phyloP scores from a whole-genome alignment of 805 yeast species.

The Kuraishia piskuri region DNA sequence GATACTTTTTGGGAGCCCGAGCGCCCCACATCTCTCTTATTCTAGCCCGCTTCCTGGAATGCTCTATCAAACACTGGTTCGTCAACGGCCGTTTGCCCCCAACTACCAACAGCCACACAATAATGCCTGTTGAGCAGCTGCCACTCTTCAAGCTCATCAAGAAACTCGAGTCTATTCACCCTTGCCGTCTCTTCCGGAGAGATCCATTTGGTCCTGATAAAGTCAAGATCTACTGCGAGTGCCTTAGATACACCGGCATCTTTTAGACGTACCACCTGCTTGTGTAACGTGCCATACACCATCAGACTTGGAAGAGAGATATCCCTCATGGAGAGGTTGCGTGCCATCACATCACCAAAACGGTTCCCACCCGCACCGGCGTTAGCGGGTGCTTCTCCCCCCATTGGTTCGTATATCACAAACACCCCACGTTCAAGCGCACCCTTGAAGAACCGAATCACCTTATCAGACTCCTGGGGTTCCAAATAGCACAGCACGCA shows the following conservation, averaged over 20 bases:
- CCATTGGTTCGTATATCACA: conserved; percentile 64
- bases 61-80: not conserved
- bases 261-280: conserved; percentile 29
- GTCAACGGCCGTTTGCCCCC: conserved; percentile 10
- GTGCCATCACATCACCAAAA: conserved; percentile 63
- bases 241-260: conserved; percentile 13
- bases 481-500: conserved; percentile 69
- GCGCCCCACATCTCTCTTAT: too few relatives aligned
- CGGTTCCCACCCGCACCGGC: conserved; percentile 23
- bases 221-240: conserved; percentile 37
- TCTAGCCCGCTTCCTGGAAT: not conserved
- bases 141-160: conserved; percentile 74
- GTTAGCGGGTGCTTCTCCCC: conserved; percentile 23
- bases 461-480: conserved; percentile 35
- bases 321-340: conserved; percentile 52
- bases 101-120: conserved; percentile 26
- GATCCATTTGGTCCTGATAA: conserved; percentile 34
- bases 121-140: conserved; percentile 55
- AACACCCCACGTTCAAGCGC: conserved; percentile 20
- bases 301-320: conserved; percentile 50
- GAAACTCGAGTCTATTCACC: conserved; percentile 47
- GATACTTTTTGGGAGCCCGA: too few relatives aligned
- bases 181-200: conserved; percentile 28
- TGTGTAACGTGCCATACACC: conserved; percentile 36
- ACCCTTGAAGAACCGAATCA: conserved; percentile 33